Evolutionary conservation across 2,329 filamentous ascomycete genomes (phyloP).

Genomic region (Ascochyta koolunga): DNA sequence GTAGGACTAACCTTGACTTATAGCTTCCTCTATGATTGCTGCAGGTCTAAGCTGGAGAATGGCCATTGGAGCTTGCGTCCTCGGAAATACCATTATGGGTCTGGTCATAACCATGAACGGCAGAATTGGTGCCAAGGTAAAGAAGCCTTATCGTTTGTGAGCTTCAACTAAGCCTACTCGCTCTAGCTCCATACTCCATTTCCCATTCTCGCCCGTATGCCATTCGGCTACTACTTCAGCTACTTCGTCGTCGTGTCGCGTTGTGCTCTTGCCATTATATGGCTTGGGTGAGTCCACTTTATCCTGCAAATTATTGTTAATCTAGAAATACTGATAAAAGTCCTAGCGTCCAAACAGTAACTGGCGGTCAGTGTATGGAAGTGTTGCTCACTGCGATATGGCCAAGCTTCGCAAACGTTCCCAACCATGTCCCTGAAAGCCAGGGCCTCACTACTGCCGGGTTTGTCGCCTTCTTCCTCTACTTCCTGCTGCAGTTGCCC

Average conservation of each 20-base stretch:
- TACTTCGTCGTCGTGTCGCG: conserved; percentile 40
- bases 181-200: conserved; percentile 33
- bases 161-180: too few species aligned
- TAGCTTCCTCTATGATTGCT: conserved; percentile 38
- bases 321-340: conserved; percentile 7
- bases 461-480: conserved; percentile 33
- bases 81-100: conserved; percentile 40
- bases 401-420: conserved; percentile 30
- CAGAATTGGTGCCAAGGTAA: conserved; percentile 32
- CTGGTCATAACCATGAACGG: conserved; percentile 37
- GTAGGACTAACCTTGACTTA: background rate
- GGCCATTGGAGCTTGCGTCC: conserved; percentile 43
- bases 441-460: conserved; percentile 27
- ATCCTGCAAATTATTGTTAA: too few species aligned
- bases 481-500: conserved; percentile 34
- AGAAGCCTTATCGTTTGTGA: background rate
- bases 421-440: conserved; percentile 27
- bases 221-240: conserved; percentile 35
- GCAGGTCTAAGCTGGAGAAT: conserved; percentile 36
- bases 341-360: conserved; percentile 30
- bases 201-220: conserved; percentile 31
- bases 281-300: conserved; percentile 33
- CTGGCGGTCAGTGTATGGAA: conserved; percentile 32
- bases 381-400: conserved; percentile 35
- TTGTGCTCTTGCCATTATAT: conserved; percentile 45